Conservation (phyloP, 257 asterid species). For the Euphrasia confusa region DNA sequence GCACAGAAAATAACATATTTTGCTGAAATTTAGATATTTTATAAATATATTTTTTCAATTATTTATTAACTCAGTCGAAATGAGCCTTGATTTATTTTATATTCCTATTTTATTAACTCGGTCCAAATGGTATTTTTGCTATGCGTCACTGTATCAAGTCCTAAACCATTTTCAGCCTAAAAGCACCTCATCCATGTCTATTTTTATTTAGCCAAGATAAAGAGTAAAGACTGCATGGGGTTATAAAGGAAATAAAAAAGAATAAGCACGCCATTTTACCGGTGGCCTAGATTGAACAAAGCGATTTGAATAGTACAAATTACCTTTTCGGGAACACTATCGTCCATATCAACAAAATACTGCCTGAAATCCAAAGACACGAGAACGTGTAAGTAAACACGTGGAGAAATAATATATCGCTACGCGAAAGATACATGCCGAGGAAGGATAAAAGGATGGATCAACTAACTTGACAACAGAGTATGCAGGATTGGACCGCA, state of each 20-base stretch:
- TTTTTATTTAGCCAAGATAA: slow-evolving; percentile 1
- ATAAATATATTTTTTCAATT: no score
- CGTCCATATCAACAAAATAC: slow-evolving; percentile 58
- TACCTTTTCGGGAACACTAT: slow-evolving; percentile 57
- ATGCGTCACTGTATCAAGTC: background rate
- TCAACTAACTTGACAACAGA: slow-evolving; percentile 57
- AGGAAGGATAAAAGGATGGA: slow-evolving; percentile 4
- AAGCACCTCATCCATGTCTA: slow-evolving; percentile 7
- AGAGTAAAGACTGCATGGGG: slow-evolving; percentile 8
- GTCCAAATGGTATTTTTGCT: slow-evolving; percentile 10
- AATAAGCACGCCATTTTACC: background rate
- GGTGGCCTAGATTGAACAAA: slow-evolving; percentile 18
- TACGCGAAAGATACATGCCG: background rate
- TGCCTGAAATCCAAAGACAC: slow-evolving; percentile 39
- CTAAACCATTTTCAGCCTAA: background rate
- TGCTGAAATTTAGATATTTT: no score
- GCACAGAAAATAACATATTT: no score
- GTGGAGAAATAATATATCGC: slow-evolving; percentile 2
- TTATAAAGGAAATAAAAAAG: background rate
- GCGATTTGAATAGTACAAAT: slow-evolving; percentile 15
- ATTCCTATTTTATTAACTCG: background rate
- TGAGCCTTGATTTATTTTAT: no score
- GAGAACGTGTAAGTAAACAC: background rate
- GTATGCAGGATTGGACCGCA: slow-evolving; percentile 56
- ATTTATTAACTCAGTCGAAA: no score